Conservation (phyloP, 1,284 basidiomycete species). For the Ceratobasidium sp. region DNA sequence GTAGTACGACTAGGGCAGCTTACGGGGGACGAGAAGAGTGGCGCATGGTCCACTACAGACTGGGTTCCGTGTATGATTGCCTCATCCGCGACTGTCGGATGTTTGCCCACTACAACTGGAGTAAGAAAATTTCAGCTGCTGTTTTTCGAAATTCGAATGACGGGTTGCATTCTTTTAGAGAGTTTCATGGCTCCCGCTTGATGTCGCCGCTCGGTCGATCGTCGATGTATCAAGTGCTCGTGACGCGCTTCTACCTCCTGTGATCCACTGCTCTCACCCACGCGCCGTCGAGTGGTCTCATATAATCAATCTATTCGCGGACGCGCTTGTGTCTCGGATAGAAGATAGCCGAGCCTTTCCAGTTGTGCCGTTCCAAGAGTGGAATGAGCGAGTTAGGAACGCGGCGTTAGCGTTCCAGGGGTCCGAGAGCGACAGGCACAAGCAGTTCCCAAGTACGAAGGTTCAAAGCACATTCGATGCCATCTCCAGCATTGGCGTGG, state of each 20-base stretch:
- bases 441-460: slow-evolving; percentile 12
- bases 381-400: slow-evolving; percentile 44
- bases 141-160: background rate
- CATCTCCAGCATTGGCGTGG: background rate
- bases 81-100: background rate
- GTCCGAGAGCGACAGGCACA: slow-evolving; percentile 2
- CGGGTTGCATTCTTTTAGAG: background rate
- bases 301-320: slow-evolving; percentile 48
- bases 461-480: background rate
- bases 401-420: background rate
- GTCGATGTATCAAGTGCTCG: slow-evolving; percentile 47
- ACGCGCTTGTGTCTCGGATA: slow-evolving; percentile 41
- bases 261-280: slow-evolving; percentile 51
- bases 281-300: slow-evolving; percentile 49
- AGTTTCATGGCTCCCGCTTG: slow-evolving; percentile 53
- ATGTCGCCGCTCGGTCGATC: slow-evolving; percentile 52
- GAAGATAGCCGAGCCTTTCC: slow-evolving; percentile 41
- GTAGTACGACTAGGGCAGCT: slow-evolving; percentile 40
- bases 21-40: slow-evolving; percentile 22
- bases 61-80: slow-evolving; percentile 39
- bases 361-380: slow-evolving; percentile 51
- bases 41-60: slow-evolving; percentile 28
- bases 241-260: slow-evolving; percentile 4
- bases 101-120: background rate
- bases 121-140: background rate